Evolutionary conservation across 768 basidiomycete species (phyloP).

Genomic region (Cystoderma amianthinum): DNA sequence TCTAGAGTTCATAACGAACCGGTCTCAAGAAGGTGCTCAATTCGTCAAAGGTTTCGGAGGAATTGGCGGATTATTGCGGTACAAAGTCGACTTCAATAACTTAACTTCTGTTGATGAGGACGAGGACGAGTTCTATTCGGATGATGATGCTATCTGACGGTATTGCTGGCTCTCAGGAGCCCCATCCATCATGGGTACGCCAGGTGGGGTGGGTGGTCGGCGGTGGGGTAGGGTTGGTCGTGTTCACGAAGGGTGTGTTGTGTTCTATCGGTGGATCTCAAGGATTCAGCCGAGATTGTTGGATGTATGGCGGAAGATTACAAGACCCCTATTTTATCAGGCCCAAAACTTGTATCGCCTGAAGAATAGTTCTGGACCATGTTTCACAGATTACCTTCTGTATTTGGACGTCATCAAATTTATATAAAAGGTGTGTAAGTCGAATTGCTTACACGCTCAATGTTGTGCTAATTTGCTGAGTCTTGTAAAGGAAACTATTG

Average conservation of each 20-base stretch:
- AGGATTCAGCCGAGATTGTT: no score
- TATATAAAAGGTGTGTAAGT: not conserved
- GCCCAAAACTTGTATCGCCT: not conserved
- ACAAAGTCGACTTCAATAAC: constrained; percentile 95
- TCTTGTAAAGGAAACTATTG: not conserved
- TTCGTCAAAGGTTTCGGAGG: constrained; percentile 99
- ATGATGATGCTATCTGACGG: constrained; percentile 80
- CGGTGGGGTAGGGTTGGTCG: constrained; percentile 11
- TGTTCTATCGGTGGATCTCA: not conserved
- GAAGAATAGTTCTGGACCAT: not conserved
- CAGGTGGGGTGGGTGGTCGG: constrained; percentile 50
- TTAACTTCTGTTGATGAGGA: constrained; percentile 71
- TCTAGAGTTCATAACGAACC: constrained; percentile 94
- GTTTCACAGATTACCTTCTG: no score
- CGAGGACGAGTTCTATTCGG: constrained; percentile 82
- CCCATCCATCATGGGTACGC: constrained; percentile 57
- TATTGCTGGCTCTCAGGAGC: constrained; percentile 84
- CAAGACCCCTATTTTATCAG: no score
- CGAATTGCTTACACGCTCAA: not conserved
- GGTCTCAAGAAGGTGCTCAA: constrained; percentile 94
- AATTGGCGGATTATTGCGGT: constrained; percentile 90
- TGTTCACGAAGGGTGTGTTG: not conserved
- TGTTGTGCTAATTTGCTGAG: not conserved
- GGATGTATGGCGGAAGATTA: no score
- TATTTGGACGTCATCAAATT: not conserved